phyloP scores from a whole-genome alignment of 768 basidiomycete genomes.

The Coprinopsis strossmayeri region DNA sequence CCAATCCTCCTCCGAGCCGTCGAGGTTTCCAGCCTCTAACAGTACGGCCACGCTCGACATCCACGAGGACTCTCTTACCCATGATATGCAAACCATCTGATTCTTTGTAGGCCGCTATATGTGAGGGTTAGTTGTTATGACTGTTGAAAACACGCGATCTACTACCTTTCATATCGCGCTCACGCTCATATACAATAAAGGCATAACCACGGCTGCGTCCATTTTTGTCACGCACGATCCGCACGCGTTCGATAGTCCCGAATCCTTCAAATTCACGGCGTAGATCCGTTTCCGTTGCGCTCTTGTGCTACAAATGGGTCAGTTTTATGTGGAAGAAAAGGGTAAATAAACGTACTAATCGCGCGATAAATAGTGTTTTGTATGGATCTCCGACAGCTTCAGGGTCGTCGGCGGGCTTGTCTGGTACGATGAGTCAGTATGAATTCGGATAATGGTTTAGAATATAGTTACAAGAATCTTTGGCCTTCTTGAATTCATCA shows the following conservation, averaged over 20 bases:
- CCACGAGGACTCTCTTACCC: constrained; percentile 93
- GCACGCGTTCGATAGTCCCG: constrained; percentile 90
- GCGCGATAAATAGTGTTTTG: constrained; percentile 95
- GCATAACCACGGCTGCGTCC: constrained; percentile 87
- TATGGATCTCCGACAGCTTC: constrained; percentile 95
- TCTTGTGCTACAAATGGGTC: constrained; percentile 63
- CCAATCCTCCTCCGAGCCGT: constrained; percentile 95
- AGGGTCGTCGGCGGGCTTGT: constrained; percentile 87
- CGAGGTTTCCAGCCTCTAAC: constrained; percentile 99
- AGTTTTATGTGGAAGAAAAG: not conserved
- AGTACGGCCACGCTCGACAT: constrained; percentile 96
- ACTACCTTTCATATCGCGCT: constrained; percentile 98
- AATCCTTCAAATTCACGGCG: constrained; percentile 94
- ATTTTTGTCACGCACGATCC: constrained; percentile 90
- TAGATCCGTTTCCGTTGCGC: constrained; percentile 85
- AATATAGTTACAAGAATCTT: constrained; percentile 62
- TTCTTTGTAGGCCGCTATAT: constrained; percentile 90
- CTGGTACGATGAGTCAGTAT: constrained; percentile 33
- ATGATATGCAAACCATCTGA: constrained; percentile 95
- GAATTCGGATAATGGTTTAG: not conserved
- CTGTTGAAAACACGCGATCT: constrained; percentile 14
- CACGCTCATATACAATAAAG: constrained; percentile 95
- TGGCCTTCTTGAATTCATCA: constrained; percentile 73
- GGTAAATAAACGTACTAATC: constrained; percentile 51
- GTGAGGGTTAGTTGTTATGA: constrained; percentile 14